phyloP scores from a whole-genome alignment of 202 grass and related monocot species.

The Cymbopogon flexuosus region DNA sequence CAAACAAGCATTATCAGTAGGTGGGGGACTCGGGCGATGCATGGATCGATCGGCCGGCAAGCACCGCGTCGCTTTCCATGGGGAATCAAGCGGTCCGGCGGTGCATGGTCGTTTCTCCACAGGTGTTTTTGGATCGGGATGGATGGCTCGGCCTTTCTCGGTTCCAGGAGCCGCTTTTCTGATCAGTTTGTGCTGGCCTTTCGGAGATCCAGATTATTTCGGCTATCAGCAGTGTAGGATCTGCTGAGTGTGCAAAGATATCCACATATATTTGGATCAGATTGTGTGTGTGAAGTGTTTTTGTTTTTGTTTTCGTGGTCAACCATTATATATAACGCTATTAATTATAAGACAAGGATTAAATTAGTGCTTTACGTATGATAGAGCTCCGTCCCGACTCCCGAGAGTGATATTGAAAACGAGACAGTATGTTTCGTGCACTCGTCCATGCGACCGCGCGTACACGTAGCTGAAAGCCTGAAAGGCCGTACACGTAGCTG shows the following conservation, averaged over 20 bases:
- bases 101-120: slow-evolving; percentile 7
- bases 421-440: too few relatives aligned
- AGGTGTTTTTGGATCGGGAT: not conserved
- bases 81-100: not conserved
- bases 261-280: not conserved
- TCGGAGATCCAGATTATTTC: not conserved
- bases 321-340: too few relatives aligned
- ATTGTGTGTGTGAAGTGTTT: not conserved
- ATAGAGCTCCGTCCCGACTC: too few relatives aligned
- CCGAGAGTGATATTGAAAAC: too few relatives aligned
- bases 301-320: not conserved
- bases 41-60: not conserved
- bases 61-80: not conserved
- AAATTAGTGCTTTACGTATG: too few relatives aligned
- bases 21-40: too few relatives aligned
- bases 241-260: not conserved
- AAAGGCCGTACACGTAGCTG: too few relatives aligned
- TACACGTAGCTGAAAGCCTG: too few relatives aligned
- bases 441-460: too few relatives aligned
- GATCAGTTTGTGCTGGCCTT: not conserved
- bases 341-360: too few relatives aligned
- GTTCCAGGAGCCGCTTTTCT: not conserved
- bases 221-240: not conserved
- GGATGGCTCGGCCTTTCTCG: not conserved
- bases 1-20: too few relatives aligned